A percentile compares a stretch with the other conserved stretches of the same genome.
phyloP scores from a whole-genome alignment of 192 early-diverging fungal species.

The Helicostylum pulchrum region DNA sequence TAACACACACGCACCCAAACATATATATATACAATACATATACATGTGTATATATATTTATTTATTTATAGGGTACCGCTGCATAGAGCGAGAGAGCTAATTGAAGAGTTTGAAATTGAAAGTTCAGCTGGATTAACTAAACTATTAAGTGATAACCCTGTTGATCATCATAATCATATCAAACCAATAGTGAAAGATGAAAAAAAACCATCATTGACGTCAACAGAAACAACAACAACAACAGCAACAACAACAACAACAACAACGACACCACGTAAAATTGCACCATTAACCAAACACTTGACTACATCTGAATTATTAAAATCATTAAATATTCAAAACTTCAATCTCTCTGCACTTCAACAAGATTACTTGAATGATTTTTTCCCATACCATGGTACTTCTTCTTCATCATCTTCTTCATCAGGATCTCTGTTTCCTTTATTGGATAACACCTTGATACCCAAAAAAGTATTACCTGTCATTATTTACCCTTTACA shows the following conservation, averaged over 20 bases:
- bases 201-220: background rate
- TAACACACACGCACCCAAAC: background rate
- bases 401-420: constrained; percentile 17
- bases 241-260: background rate
- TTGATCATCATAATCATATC: background rate
- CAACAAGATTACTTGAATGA: constrained; percentile 23
- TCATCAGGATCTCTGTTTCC: background rate
- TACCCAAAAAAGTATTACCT: constrained; percentile 3
- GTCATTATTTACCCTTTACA: constrained; percentile 6
- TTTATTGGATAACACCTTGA: background rate
- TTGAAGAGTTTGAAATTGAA: constrained; percentile 35
- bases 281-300: constrained; percentile 4
- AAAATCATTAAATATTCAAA: constrained; percentile 22
- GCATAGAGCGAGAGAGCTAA: constrained; percentile 19
- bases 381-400: constrained; percentile 13
- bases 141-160: constrained; percentile 26
- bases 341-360: constrained; percentile 16
- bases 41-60: background rate
- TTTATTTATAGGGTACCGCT: constrained; percentile 16
- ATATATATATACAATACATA: background rate
- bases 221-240: background rate
- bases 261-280: constrained; percentile 1
- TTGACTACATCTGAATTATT: constrained; percentile 17
- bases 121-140: constrained; percentile 21
- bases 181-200: background rate